Evolutionary conservation across 345 rosid genomes (phyloP).

Genomic region (Sisymbrium irio): DNA sequence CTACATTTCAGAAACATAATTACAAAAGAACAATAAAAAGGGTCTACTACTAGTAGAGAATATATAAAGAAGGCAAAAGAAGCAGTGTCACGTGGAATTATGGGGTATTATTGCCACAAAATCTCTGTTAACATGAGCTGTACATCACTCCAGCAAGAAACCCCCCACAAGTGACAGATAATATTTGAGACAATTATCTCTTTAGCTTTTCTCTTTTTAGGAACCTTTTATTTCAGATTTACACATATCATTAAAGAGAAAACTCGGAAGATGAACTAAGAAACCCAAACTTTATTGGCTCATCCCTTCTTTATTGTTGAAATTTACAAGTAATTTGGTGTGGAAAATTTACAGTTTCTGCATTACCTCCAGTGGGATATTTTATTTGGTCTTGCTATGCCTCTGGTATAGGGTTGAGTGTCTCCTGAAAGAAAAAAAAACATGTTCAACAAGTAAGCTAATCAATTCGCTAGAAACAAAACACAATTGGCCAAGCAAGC

Average conservation of each 20-base stretch:
- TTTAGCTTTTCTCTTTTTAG: conserved; percentile 17
- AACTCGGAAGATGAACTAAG: background rate
- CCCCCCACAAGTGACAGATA: background rate
- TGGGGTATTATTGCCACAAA: conserved; percentile 29
- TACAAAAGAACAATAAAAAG: background rate
- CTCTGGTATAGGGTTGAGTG: conserved; percentile 40
- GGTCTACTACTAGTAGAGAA: background rate
- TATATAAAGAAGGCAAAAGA: conserved; percentile 1
- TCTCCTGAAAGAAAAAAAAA: conserved; percentile 30
- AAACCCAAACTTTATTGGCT: background rate
- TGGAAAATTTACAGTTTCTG: conserved; percentile 21
- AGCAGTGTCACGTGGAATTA: conserved; percentile 19
- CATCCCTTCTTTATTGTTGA: conserved; percentile 17
- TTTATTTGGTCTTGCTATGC: conserved; percentile 19
- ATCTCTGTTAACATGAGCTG: conserved; percentile 35
- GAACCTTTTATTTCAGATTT: conserved; percentile 20
- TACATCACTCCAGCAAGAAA: conserved; percentile 17
- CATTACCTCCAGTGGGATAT: background rate
- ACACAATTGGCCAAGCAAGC: background rate
- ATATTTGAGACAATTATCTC: conserved; percentile 19
- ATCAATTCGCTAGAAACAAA: background rate
- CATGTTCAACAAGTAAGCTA: conserved; percentile 7
- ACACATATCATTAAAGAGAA: conserved; percentile 15
- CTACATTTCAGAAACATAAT: background rate
- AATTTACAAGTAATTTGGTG: conserved; percentile 24